Conservation (phyloP, 2,329 filamentous ascomycete genomes). For the Aspergillus phoenicis region DNA sequence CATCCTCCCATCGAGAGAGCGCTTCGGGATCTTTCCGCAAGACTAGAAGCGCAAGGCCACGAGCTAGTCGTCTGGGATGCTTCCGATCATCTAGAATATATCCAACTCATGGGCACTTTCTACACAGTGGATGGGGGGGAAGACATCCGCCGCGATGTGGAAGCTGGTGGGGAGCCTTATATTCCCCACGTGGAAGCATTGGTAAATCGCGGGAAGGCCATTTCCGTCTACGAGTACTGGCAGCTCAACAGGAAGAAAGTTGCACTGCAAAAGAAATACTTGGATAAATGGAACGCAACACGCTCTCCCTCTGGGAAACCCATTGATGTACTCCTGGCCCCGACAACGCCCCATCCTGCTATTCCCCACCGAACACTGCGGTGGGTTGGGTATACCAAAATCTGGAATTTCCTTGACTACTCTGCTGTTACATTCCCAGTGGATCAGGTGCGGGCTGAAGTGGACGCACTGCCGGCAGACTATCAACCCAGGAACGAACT, state of each 20-base stretch:
- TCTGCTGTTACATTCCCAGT: constrained; percentile 60
- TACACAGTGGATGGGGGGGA: constrained; percentile 66
- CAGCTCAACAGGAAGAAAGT: constrained; percentile 64
- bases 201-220: constrained; percentile 54
- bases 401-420: constrained; percentile 67
- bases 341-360: constrained; percentile 63
- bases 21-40: constrained; percentile 38
- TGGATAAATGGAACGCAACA: constrained; percentile 60
- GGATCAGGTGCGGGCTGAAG: constrained; percentile 48
- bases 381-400: constrained; percentile 62
- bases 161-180: constrained; percentile 60
- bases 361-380: constrained; percentile 48
- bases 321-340: constrained; percentile 61
- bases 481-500: constrained; percentile 54
- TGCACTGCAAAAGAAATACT: constrained; percentile 56
- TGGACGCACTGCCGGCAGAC: constrained; percentile 40
- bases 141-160: constrained; percentile 60
- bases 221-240: constrained; percentile 69
- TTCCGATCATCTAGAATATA: constrained; percentile 54
- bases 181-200: constrained; percentile 62
- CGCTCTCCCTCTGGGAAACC: constrained; percentile 49
- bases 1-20: constrained; percentile 58
- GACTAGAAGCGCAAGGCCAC: constrained; percentile 54
- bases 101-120: constrained; percentile 62
- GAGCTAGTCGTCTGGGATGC: constrained; percentile 58